These are phyloP conservation scores for Epichloe amarillans DNA, from an alignment of 2,329 filamentous ascomycete species.

Conservation along the genomic window DNA sequence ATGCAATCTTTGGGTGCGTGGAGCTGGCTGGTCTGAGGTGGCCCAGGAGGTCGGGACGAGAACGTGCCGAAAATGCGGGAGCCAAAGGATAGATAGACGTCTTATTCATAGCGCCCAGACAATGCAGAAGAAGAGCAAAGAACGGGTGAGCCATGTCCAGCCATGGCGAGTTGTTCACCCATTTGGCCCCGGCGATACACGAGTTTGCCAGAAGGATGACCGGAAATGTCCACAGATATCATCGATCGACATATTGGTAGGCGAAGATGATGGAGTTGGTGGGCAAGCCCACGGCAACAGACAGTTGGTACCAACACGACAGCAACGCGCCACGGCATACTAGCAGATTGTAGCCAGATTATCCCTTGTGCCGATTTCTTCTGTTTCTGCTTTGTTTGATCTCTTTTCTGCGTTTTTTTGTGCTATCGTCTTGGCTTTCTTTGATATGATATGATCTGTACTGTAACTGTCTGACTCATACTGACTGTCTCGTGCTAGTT, in stretches of 20 bases:
- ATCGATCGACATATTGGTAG: background rate
- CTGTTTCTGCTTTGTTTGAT: conserved; percentile 12
- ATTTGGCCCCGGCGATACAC: background rate
- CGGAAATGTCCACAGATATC: background rate
- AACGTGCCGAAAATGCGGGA: background rate
- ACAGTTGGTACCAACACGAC: conserved; percentile 14
- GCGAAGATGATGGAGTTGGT: background rate
- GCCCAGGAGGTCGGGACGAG: background rate
- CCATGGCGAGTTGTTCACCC: background rate
- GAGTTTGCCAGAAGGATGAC: background rate
- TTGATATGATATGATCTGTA: conserved; percentile 9
- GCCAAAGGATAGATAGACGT: background rate
- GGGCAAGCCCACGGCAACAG: background rate
- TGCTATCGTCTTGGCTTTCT: conserved; percentile 56
- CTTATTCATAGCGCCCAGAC: background rate
- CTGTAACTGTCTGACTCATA: conserved; percentile 19
- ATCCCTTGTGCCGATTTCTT: conserved; percentile 29
- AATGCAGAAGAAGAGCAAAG: background rate
- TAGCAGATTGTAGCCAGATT: conserved; percentile 1
- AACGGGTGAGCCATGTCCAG: background rate
- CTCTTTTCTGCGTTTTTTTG: conserved; percentile 27
- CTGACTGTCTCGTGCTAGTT: conserved; percentile 43
- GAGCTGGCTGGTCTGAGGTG: background rate
- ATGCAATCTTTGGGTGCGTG: background rate
- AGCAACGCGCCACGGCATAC: conserved; percentile 21